phyloP scores from a whole-genome alignment of 2,329 filamentous ascomycete species.

The Nigrospora osmanthi region DNA sequence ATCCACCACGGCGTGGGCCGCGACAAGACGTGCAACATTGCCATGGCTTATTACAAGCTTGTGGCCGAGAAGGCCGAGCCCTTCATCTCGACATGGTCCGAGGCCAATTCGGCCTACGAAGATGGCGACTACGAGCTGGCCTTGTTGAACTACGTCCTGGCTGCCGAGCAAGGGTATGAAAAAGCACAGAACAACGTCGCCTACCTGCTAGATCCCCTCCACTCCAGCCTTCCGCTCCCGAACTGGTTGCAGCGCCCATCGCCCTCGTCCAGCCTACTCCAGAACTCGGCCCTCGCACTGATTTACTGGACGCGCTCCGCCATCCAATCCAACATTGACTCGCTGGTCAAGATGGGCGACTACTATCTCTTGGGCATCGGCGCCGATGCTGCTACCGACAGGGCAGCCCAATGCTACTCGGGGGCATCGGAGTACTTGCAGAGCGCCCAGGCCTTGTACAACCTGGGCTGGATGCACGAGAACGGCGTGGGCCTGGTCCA shows the following conservation, averaged over 20 bases:
- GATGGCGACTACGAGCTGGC: slow-evolving; percentile 73
- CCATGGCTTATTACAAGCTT: slow-evolving; percentile 74
- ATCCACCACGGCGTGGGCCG: slow-evolving; percentile 72
- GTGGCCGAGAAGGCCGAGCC: slow-evolving; percentile 68
- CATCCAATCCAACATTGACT: slow-evolving; percentile 87
- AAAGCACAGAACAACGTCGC: slow-evolving; percentile 85
- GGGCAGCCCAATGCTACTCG: slow-evolving; percentile 88
- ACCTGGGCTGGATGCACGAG: slow-evolving; percentile 99
- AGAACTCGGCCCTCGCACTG: slow-evolving; percentile 59
- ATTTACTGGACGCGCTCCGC: slow-evolving; percentile 95
- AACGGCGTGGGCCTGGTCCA: slow-evolving; percentile 89
- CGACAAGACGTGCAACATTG: slow-evolving; percentile 69
- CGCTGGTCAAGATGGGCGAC: slow-evolving; percentile 95
- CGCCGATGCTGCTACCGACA: slow-evolving; percentile 62
- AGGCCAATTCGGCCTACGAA: slow-evolving; percentile 78
- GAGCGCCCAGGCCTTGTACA: slow-evolving; percentile 93
- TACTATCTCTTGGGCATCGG: slow-evolving; percentile 87
- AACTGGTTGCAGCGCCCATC: slow-evolving; percentile 39
- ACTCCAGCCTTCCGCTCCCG: slow-evolving; percentile 51
- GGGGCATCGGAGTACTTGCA: slow-evolving; percentile 86
- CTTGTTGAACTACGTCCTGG: slow-evolving; percentile 74
- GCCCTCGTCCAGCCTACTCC: slow-evolving; percentile 30
- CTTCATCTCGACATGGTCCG: slow-evolving; percentile 68
- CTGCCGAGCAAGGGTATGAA: slow-evolving; percentile 89
- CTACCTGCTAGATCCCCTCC: slow-evolving; percentile 70